These are phyloP conservation scores for Pholiota conissans DNA, from an alignment of 768 basidiomycete species.

Conservation along the genomic window DNA sequence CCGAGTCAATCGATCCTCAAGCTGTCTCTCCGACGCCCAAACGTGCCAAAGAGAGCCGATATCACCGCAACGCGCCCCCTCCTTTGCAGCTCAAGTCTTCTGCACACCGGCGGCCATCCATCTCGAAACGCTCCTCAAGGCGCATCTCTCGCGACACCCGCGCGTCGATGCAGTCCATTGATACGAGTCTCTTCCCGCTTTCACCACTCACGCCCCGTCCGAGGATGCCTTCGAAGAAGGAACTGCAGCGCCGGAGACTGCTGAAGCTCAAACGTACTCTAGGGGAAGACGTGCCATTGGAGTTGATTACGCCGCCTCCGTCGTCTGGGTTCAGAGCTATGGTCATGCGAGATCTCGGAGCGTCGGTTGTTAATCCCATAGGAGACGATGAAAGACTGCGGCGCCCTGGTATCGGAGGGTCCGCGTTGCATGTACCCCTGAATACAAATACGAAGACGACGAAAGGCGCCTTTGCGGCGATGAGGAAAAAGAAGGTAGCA, in stretches of 20 bases:
- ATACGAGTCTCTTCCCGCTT: not conserved
- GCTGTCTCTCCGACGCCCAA: not conserved
- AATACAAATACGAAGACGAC: no score
- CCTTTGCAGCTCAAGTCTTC: slow-evolving; percentile 7
- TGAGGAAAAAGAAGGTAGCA: not conserved
- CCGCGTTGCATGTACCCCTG: no score
- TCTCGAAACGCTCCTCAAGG: slow-evolving; percentile 1
- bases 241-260: slow-evolving; percentile 10
- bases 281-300: slow-evolving; percentile 10
- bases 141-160: slow-evolving; percentile 1
- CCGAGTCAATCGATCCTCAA: not conserved
- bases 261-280: slow-evolving; percentile 12
- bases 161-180: not conserved
- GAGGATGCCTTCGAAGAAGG: slow-evolving; percentile 9
- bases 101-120: not conserved
- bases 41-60: not conserved
- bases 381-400: no score
- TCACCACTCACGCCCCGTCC: slow-evolving; percentile 2
- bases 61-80: slow-evolving; percentile 9
- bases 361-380: no score
- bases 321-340: not conserved
- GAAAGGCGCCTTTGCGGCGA: not conserved
- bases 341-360: not conserved
- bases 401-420: no score
- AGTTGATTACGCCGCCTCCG: slow-evolving; percentile 1